These are phyloP conservation scores for Mortierella sp. DNA, from an alignment of 371 early-diverging fungal genomes.

Conservation along the genomic window DNA sequence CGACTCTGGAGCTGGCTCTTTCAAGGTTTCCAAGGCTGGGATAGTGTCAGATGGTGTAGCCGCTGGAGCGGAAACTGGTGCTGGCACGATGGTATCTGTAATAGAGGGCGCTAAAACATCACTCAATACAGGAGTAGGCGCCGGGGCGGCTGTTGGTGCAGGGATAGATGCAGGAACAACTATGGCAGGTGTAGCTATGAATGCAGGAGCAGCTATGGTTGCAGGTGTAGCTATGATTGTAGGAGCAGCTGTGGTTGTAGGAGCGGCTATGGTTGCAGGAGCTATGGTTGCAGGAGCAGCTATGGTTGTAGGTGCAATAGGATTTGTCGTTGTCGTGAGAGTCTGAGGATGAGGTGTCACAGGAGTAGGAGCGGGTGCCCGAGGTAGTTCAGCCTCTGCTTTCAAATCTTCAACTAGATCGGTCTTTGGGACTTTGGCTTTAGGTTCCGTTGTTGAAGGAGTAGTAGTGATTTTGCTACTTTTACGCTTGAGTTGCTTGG, in stretches of 20 bases:
- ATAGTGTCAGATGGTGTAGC: not conserved
- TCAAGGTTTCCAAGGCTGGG: not conserved
- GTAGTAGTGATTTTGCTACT: not conserved
- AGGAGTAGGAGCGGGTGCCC: not conserved
- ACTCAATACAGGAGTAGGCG: not conserved
- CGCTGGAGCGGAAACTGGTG: not conserved
- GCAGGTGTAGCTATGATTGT: not conserved
- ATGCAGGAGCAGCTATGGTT: not conserved
- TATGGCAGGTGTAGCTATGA: not conserved
- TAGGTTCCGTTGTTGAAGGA: not conserved
- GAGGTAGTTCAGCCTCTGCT: not conserved
- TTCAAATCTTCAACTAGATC: not conserved
- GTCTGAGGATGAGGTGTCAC: not conserved
- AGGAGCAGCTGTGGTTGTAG: not conserved
- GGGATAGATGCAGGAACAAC: not conserved
- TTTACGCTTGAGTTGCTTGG: constrained; percentile 4
- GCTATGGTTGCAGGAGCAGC: not conserved
- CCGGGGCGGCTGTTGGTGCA: not conserved
- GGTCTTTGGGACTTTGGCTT: not conserved
- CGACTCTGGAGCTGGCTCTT: not conserved
- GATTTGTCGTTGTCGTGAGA: not conserved
- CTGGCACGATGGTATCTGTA: not conserved
- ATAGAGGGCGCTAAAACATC: not conserved
- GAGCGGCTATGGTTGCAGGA: no score
- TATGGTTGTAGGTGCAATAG: not conserved